phyloP scores from a whole-genome alignment of 2,329 filamentous ascomycete genomes.

The Fusarium tjaetaba region DNA sequence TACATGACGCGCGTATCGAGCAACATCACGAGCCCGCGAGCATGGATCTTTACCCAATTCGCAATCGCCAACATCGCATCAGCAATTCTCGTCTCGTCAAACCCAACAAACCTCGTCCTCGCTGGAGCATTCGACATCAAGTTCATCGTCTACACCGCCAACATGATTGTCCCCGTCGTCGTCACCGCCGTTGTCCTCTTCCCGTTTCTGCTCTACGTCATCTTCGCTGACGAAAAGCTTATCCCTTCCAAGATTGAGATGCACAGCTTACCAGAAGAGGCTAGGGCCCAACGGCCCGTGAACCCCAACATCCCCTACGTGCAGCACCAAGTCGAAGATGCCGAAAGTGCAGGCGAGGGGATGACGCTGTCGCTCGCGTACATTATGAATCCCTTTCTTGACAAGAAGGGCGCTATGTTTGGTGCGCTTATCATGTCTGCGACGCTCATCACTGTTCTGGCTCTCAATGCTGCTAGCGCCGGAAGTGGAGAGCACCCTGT shows the following conservation, averaged over 20 bases:
- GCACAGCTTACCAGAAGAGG: conserved; percentile 70
- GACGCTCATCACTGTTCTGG: conserved; percentile 72
- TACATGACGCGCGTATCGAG: conserved; percentile 81
- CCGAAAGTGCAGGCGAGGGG: conserved; percentile 57
- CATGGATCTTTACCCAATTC: conserved; percentile 80
- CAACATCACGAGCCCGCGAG: conserved; percentile 75
- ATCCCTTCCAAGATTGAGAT: conserved; percentile 74
- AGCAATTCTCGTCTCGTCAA: conserved; percentile 80
- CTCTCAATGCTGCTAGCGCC: conserved; percentile 69
- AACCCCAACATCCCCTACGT: conserved; percentile 79
- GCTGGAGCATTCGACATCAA: conserved; percentile 77
- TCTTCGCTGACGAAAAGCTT: conserved; percentile 71
- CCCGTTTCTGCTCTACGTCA: conserved; percentile 74
- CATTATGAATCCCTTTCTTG: conserved; percentile 79
- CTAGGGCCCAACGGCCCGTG: conserved; percentile 64
- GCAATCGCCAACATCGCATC: conserved; percentile 78
- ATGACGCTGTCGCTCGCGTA: conserved; percentile 73
- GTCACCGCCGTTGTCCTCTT: conserved; percentile 75
- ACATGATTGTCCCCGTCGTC: conserved; percentile 78
- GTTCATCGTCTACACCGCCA: conserved; percentile 79
- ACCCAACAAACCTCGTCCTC: conserved; percentile 79
- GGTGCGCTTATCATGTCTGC: conserved; percentile 73
- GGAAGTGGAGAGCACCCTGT: conserved; percentile 64
- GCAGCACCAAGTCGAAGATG: conserved; percentile 63
- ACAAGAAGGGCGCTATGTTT: conserved; percentile 72